Conservation (phyloP, 1,139 yeast genomes). For the Blastobotrys elegans region DNA sequence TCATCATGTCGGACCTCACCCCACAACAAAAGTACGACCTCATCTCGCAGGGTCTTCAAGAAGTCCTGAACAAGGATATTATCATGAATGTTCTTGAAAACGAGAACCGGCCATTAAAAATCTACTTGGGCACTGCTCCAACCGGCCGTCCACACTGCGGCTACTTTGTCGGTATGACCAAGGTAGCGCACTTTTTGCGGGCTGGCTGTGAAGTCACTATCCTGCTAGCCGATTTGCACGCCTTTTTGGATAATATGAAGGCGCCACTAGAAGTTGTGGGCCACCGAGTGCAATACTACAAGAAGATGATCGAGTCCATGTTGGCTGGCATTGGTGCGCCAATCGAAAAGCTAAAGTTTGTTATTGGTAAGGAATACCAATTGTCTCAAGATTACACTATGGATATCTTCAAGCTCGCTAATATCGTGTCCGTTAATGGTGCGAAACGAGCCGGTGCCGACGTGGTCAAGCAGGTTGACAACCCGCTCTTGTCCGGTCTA, state of each 20-base stretch:
- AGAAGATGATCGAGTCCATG: slow-evolving; percentile 73
- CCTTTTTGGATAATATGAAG: slow-evolving; percentile 96
- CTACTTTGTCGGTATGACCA: slow-evolving; percentile 96
- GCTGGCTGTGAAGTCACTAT: slow-evolving; percentile 97
- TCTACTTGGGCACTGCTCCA: slow-evolving; percentile 97
- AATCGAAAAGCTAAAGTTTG: slow-evolving; percentile 77
- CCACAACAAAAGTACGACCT: slow-evolving; percentile 69
- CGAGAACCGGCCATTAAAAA: slow-evolving; percentile 71
- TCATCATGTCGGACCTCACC: slow-evolving; percentile 19
- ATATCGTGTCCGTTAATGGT: slow-evolving; percentile 84
- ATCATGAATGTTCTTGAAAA: slow-evolving; percentile 78
- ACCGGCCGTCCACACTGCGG: slow-evolving; percentile 99
- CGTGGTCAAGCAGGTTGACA: slow-evolving; percentile 95
- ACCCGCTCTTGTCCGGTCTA: slow-evolving; percentile 88
- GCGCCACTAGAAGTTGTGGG: slow-evolving; percentile 92
- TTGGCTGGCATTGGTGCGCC: slow-evolving; percentile 85
- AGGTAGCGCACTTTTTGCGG: slow-evolving; percentile 86
- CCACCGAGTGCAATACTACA: slow-evolving; percentile 87
- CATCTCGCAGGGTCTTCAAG: slow-evolving; percentile 85
- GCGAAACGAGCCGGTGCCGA: slow-evolving; percentile 99
- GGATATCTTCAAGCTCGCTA: slow-evolving; percentile 82
- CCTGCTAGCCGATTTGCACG: slow-evolving; percentile 93
- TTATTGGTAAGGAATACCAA: slow-evolving; percentile 87
- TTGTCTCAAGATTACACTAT: slow-evolving; percentile 68
- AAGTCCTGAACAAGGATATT: slow-evolving; percentile 82